Evolutionary conservation across 1,284 basidiomycete genomes (phyloP), one percentile per base, ranked within the genome.

Genomic region (Trichosporon asahii): DNA sequence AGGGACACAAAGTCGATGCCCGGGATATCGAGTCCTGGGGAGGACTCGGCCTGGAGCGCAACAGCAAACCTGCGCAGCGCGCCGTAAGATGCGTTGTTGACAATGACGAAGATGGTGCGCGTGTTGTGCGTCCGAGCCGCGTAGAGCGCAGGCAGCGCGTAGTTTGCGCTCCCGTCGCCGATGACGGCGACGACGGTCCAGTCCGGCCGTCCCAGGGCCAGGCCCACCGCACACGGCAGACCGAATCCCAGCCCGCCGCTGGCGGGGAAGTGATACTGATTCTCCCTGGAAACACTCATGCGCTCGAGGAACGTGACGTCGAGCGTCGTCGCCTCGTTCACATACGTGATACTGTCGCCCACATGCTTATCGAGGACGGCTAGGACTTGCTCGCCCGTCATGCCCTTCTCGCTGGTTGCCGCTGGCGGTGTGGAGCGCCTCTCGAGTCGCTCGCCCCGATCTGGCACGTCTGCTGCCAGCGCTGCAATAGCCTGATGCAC

Each of bases 201-300:
- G 12, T 68, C 66, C 11, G 68, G 71, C 2, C 66, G 63, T 0
- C 63, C 71, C 8, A 72, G 55, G 2, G 66, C 40, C 29, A 72
- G 33, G 3, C 71, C 71, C 0, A 72, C 71, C 0, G 71, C 68
- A 1, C 66, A 68, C 0, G 71, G 64, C n/a, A 72, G 64, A 0
- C 71, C 71, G 29, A 72, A 72, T 6, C 71, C 71, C 3, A 72
- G 49, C n/a, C 68, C 71, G 4, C 71, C 71, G 2, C 66, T 66
- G 2, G 68, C 71, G 2, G 68, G 66, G n/a, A 72, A 69, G 68
- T 72, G 68, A 49, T 72, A 72, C 49, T 46, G 33, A 14, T 37
- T 60, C n/a, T 64, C 18, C 0, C 44, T 5, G 0, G 64, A 49
- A 5, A 72, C 31, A 3, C 29, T 8, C 3, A 72, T 44, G 21